Base-by-base conservation (phyloP, 1,284 basidiomycete genomes). In the Ganoderma sinense region DNA sequence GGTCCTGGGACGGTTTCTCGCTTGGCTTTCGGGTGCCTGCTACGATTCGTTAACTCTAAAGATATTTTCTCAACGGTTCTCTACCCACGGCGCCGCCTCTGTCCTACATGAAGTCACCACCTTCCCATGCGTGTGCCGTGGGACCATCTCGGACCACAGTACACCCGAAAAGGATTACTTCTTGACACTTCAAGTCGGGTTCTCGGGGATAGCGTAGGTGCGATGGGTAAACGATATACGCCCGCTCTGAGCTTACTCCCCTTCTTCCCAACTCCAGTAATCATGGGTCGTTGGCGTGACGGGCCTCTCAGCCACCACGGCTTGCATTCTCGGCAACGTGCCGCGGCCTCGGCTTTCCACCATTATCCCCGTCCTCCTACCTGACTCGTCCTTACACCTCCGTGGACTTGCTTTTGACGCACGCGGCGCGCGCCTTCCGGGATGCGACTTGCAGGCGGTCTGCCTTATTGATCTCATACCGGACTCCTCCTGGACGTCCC, bases 1-100 rank as follows among this genome's bases (percentile, higher is more conserved):
- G 56, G 56, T 39, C 56, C 56, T 59, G 56, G 33, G 56, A 39
- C 20, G 33, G 16, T 39, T 59, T 20, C n/a, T 59, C 56, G 33
- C 56, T 36, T 36, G 56, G 20, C 6, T 39, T 59, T 59, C 56
- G 33, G 56, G 56, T 59, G 33, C 31, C 20, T 39, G 33, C n/a
- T 36, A 20, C 4, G 4, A 11, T 10, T 48, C 10, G 45, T 48
- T 33, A 59, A 39, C 33, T 36, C 56, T 39, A n/a, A 33, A 4
- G 29, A 31, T 56, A 23, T 33, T 31, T 16, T 56, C 26, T 33
- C 14, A 33, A 56, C 23, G 18, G 29, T 56, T 18, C 55, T 56
- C 6, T 33, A 14, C 55, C 29, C 29, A 56, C 26, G 18, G 26
- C 29, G 29, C 29, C 55, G 20, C 29, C 29, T 56, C 29, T 29